These are phyloP conservation scores for Mycena kentingensis DNA, from an alignment of 768 basidiomycete genomes.

Conservation along the genomic window DNA sequence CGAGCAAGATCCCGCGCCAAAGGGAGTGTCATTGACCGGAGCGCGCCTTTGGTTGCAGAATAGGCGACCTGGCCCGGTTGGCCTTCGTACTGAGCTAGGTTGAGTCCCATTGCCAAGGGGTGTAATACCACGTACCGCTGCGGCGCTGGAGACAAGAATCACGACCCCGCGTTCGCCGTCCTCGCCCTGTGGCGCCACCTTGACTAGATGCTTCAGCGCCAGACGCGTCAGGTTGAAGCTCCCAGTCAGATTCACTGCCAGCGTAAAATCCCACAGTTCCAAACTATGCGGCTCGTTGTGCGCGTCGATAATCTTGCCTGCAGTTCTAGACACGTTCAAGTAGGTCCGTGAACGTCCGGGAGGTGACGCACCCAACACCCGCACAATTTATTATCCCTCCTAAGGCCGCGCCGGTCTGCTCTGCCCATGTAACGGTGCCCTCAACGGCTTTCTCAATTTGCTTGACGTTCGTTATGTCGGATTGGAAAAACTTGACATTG, in stretches of 20 bases:
- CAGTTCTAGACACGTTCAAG: slow-evolving; percentile 13
- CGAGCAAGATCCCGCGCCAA: slow-evolving; percentile 60
- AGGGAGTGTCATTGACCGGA: slow-evolving; percentile 59
- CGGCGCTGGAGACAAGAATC: slow-evolving; percentile 57
- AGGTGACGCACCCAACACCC: slow-evolving; percentile 44
- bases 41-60: slow-evolving; percentile 56
- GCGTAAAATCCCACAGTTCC: slow-evolving; percentile 52
- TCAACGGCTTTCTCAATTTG: slow-evolving; percentile 44
- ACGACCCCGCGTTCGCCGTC: slow-evolving; percentile 63
- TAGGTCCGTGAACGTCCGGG: not conserved
- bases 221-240: slow-evolving; percentile 61
- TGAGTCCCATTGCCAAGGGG: not conserved
- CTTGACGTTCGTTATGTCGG: slow-evolving; percentile 41
- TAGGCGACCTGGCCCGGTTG: slow-evolving; percentile 62
- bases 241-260: slow-evolving; percentile 59
- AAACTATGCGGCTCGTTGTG: slow-evolving; percentile 48
- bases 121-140: slow-evolving; percentile 39
- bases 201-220: slow-evolving; percentile 51
- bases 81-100: slow-evolving; percentile 47
- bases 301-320: slow-evolving; percentile 48
- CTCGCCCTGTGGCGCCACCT: slow-evolving; percentile 42
- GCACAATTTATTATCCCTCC: slow-evolving; percentile 64
- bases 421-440: slow-evolving; percentile 41
- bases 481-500: slow-evolving; percentile 41
- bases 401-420: slow-evolving; percentile 44